phyloP scores from a whole-genome alignment of 2,329 filamentous ascomycete genomes.

The Aspergillus ochraceus region DNA sequence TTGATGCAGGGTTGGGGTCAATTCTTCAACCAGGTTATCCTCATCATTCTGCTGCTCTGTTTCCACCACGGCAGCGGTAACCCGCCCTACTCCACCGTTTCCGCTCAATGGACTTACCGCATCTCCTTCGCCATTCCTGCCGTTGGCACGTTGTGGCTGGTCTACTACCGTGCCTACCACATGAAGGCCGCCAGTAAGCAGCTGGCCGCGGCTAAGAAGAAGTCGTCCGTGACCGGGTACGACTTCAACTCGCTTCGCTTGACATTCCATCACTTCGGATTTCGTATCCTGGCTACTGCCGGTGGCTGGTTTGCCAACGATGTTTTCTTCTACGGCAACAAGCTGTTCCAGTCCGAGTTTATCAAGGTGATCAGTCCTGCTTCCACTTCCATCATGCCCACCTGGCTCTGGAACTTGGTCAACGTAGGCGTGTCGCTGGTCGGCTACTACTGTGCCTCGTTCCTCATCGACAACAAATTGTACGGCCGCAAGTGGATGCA shows the following conservation, averaged over 20 bases:
- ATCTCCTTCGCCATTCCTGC: constrained; percentile 90
- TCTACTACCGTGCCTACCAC: constrained; percentile 94
- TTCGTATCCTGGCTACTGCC: constrained; percentile 81
- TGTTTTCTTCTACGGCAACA: constrained; percentile 99
- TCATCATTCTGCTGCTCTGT: constrained; percentile 83
- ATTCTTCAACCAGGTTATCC: constrained; percentile 85
- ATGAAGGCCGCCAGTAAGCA: constrained; percentile 88
- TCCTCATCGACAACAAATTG: constrained; percentile 92
- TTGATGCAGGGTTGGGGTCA: constrained; percentile 99
- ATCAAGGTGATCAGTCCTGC: constrained; percentile 75
- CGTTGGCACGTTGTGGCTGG: constrained; percentile 86
- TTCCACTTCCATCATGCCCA: constrained; percentile 73
- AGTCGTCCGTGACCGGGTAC: constrained; percentile 85
- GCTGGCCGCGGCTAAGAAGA: constrained; percentile 79
- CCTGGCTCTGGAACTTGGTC: constrained; percentile 89
- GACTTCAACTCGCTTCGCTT: constrained; percentile 78
- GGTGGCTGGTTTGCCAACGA: constrained; percentile 95
- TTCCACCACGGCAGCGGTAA: constrained; percentile 79
- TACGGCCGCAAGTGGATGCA: constrained; percentile 97
- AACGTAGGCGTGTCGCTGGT: constrained; percentile 83
- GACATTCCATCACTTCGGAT: constrained; percentile 80
- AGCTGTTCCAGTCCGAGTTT: constrained; percentile 91
- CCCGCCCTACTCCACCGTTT: constrained; percentile 73
- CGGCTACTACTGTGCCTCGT: constrained; percentile 87
- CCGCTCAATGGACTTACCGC: constrained; percentile 87